phyloP scores from a whole-genome alignment of 2,329 filamentous ascomycete genomes.

The Chrysoporthe deuterocubensis region DNA sequence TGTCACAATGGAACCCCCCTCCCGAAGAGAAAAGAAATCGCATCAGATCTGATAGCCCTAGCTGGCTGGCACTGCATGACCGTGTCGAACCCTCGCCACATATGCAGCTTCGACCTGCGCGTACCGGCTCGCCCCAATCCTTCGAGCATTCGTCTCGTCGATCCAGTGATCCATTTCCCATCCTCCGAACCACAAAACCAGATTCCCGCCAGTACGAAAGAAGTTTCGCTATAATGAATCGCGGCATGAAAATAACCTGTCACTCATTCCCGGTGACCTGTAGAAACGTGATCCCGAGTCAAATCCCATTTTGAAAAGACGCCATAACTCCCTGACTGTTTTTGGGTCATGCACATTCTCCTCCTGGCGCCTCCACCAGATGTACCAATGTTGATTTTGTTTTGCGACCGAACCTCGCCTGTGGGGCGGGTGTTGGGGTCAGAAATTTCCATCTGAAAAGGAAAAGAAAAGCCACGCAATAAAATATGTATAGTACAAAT shows the following conservation, averaged over 20 bases:
- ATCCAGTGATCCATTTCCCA: background rate
- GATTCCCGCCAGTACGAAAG: background rate
- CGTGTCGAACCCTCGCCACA: background rate
- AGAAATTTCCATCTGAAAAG: background rate
- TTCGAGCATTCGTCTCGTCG: background rate
- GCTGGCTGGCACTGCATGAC: background rate
- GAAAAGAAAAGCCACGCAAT: too few species aligned
- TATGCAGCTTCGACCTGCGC: background rate
- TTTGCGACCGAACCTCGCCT: background rate
- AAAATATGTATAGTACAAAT: background rate
- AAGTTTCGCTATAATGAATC: background rate
- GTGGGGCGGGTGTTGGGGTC: too few species aligned
- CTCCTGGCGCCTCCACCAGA: background rate
- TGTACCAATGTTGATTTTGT: background rate
- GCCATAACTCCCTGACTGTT: conserved; percentile 10
- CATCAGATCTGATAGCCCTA: background rate
- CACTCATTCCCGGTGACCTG: background rate
- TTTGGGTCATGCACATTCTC: conserved; percentile 1
- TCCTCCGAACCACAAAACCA: background rate
- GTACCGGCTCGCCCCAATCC: background rate
- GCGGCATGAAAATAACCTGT: background rate
- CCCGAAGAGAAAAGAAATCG: background rate
- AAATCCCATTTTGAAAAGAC: background rate
- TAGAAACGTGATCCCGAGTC: background rate
- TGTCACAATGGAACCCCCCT: too few species aligned